Conservation (phyloP, 108 stramenopile genomes). For the Fistulifera pelliculosa region DNA sequence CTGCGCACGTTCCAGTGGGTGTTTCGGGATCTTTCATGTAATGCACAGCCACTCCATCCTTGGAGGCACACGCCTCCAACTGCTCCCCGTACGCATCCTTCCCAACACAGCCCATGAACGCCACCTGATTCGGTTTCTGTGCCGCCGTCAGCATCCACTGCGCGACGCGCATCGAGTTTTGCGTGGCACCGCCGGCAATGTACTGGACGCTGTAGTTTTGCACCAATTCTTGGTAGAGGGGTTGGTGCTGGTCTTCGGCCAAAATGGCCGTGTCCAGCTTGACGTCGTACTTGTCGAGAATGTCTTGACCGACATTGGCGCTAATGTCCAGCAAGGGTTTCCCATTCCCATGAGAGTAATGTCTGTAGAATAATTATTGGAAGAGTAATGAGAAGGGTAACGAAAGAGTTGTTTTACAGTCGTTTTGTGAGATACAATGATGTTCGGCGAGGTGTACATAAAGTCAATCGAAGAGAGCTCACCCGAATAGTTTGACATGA, state of each 20-base stretch:
- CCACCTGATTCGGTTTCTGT: constrained; percentile 51
- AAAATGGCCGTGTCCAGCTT: constrained; percentile 92
- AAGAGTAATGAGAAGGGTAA: background rate
- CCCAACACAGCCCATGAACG: constrained; percentile 94
- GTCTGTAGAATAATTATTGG: constrained; percentile 28
- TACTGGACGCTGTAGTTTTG: constrained; percentile 79
- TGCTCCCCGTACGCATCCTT: constrained; percentile 76
- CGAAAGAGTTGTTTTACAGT: no score
- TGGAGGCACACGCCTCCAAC: constrained; percentile 81
- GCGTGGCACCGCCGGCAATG: constrained; percentile 99
- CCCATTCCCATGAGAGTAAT: constrained; percentile 92
- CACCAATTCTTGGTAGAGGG: constrained; percentile 87
- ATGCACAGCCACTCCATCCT: constrained; percentile 91
- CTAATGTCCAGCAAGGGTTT: constrained; percentile 99
- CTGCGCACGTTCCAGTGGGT: constrained; percentile 99
- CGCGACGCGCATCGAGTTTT: constrained; percentile 99
- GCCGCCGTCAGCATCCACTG: constrained; percentile 91
- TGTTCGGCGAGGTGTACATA: no score
- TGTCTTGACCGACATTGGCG: constrained; percentile 82
- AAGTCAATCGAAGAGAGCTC: no score
- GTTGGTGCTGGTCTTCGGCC: constrained; percentile 97
- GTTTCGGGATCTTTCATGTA: constrained; percentile 92
- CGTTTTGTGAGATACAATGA: no score
- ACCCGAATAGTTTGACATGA: no score
- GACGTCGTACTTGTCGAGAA: constrained; percentile 94